Evolutionary conservation across 805 yeast species (phyloP), one percentile per base, ranked within the genome.

Genomic region (Ogataea haglerorum): DNA sequence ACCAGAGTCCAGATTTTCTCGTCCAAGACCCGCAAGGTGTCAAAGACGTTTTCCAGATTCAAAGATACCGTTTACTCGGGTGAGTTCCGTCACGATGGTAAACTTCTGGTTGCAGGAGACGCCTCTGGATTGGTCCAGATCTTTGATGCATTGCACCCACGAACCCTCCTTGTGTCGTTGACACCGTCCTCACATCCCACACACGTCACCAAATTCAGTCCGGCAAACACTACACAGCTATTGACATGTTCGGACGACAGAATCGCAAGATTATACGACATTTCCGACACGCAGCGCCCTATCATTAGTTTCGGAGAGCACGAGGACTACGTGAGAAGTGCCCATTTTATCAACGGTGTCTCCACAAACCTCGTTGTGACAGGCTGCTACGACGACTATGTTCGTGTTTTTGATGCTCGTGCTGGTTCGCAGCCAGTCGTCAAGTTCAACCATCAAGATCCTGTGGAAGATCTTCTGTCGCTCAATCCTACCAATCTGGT

Each of bases 211-310:
- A 87, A 86, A 61, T 93, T 93, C 64, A 95, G 90, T 59, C 87
- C 93, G 10, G 68, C 81, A 2, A 69, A 79, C 19, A 78, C 81
- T 22, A 84, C 91, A 39, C 82, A 84, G 45, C 63, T 93, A 38
- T 70, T 88, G 19, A 85, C 96, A 5, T 95, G 95, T 8, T 83
- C 95, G 6, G 99, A 93, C 64, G 99, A 93, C 64, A 72, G 95
- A 56, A 71, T 81, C 16, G 89, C 87, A 2, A 73, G 96, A 61
- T 64, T 93, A 29, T 93, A 91, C 74, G 99, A 93, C 61, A 83
- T 93, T 40, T 78, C 85, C 38, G 90, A 72, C 56, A 82, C 81
- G 7, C 69, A 77, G 16, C 78, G 77, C n/a, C 96, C 97, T 16
- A 63, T 84, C 13, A 66, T 77, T 23, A 76, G 80, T 45, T 81